Base-by-base conservation (phyloP, 73 alveolate species). In the Paramecium biaurelia region DNA sequence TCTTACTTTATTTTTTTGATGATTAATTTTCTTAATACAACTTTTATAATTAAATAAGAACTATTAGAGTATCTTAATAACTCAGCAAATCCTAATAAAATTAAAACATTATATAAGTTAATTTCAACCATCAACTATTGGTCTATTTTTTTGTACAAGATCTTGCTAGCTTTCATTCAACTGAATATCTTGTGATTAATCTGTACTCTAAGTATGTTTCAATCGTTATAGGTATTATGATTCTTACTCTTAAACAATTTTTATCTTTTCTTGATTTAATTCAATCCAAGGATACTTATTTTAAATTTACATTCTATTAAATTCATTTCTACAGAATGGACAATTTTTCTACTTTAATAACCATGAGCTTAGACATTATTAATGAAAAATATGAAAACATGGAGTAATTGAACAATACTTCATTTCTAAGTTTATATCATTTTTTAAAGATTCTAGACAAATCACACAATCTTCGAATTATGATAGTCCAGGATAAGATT, bases 311-410 rank as follows among this genome's bases (percentile, higher is more conserved):
- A 14, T 20, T 47, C 53, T 79, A 10, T 11, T 6, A 38, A 43
- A 79, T 10, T 79, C 45, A 3, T 4, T 11, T 45, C 90, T 18
- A 47, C 90, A 79, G 32, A 79, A 38, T 6, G 90, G 90, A 79
- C 90, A 79, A 24, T 32, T 79, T 34, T 53, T 0, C 49, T 79
- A 79, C 34, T 45, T 79, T 3, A 10, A 10, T 21, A 79, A 79
- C 90, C 90, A 79, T 9, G 47, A 9, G 5, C 35, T 18, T 21
- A 79, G 24, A 8, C 90, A 79, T 43, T 79, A 37, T 5, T 11
- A 79, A 79, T 79, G 90, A 43, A 79, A 79, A 9, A 79, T 45
- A 79, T 79, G 90, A 45, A 41, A 79, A 23, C 90, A 79, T 24
- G 90, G 90, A 23, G 90, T 79, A 5, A 79, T 57, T 21, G 76